Conservation (phyloP, 2,329 filamentous ascomycete species). For the Phyllachora maydis region DNA sequence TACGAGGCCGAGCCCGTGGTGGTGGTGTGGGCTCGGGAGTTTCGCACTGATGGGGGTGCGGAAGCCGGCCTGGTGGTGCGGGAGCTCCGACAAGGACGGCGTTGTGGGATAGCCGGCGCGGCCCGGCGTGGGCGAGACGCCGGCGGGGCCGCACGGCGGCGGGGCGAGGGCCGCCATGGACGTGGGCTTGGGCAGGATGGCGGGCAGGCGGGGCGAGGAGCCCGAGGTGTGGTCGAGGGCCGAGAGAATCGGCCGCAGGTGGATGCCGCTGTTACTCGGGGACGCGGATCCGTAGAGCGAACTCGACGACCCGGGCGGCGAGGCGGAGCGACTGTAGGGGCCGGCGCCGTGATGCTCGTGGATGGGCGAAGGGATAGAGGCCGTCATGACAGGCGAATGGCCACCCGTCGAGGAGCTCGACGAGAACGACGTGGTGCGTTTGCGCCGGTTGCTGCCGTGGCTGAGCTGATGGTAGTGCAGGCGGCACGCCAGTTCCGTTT, state of each 20-base stretch:
- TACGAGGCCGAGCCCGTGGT: constrained; percentile 13
- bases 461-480: constrained; percentile 76
- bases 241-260: constrained; percentile 30
- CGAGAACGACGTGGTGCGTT: constrained; percentile 51
- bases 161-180: constrained; percentile 19
- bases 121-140: too few species aligned
- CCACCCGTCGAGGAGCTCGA: constrained; percentile 35
- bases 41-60: constrained; percentile 13
- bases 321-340: constrained; percentile 25
- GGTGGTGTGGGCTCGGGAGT: constrained; percentile 18
- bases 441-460: constrained; percentile 62
- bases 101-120: too few species aligned
- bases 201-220: constrained; percentile 29
- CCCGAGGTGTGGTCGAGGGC: too few species aligned
- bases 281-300: constrained; percentile 23
- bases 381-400: constrained; percentile 26
- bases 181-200: constrained; percentile 46
- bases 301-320: constrained; percentile 22
- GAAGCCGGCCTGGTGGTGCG: constrained; percentile 17
- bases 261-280: constrained; percentile 25
- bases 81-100: constrained; percentile 23
- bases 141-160: too few species aligned
- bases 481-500: constrained; percentile 73
- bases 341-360: constrained; percentile 16
- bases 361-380: constrained; percentile 27